Base-by-base conservation (phyloP, 345 rosid genomes). In the Corchorus olitorius region DNA sequence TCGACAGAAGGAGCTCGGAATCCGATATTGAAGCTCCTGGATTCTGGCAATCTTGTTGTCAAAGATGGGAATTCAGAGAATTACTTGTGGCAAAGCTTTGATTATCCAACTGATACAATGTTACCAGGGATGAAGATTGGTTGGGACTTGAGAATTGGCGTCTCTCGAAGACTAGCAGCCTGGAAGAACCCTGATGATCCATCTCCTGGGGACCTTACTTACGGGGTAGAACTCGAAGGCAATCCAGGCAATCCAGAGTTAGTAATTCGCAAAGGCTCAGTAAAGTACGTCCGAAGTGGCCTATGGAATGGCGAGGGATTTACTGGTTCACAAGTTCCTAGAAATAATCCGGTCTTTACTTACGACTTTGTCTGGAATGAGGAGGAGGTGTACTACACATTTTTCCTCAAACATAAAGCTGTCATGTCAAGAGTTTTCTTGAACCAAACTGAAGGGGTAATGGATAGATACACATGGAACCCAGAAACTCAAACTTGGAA, bases 11-110 rank as follows among this genome's bases (percentile, higher is more conserved):
- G 27, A 0, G 72, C 15, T n/a, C 61, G 48, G 43, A 74, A 68
- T 71, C 86, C 84, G 45, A 76, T 86, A 41, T 60, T 81, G 19
- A 86, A 83, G 82, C 76, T 88, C 62, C 45, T 84, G 49, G 85
- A 83, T 14, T 27, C 86, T 0, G 91, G 89, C 17, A 86, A 88
- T n/a, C 79, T 86, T 0, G 79, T 86, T 48, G 65, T 86, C 0
- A 81, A 10, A 56, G 84, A 81, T 12, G 82, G 74, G 15, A 58
- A 34, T 17, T n/a, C 59, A 11, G 54, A 58, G 4, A 59, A 43
- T 20, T 27, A 19, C 33, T 48, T 87, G 9, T 86, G 91, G 93
- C 89, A 87, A 77, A 87, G 90, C 72, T 89, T 87, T 61, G 93
- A 89, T 76, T 49, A 81, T 71, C 89, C 86, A 6, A 52, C 84